Evolutionary conservation across 495 filamentous ascomycete species (phyloP).

Genomic region (Trichoderma reesei): DNA sequence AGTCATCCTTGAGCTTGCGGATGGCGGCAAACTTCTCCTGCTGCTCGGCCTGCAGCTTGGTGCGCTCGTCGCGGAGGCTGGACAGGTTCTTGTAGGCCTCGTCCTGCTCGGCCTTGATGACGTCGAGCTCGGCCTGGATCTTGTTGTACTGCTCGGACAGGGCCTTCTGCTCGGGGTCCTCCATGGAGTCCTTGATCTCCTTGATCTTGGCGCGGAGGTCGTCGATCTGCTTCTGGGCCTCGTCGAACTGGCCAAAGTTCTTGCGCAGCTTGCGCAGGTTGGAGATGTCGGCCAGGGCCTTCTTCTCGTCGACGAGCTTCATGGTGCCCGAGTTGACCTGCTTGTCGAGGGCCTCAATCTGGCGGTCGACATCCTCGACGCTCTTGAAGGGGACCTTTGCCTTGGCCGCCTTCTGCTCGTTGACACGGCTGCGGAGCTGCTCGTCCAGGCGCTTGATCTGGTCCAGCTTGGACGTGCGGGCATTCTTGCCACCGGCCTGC

Average conservation of each 20-base stretch:
- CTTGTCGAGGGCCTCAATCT: constrained; percentile 70
- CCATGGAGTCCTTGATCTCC: constrained; percentile 71
- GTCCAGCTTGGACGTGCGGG: constrained; percentile 63
- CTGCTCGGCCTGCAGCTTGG: constrained; percentile 69
- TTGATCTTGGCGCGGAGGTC: constrained; percentile 75
- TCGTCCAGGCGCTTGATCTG: constrained; percentile 80
- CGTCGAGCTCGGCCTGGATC: constrained; percentile 75
- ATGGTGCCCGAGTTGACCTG: constrained; percentile 77
- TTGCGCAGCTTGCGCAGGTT: constrained; percentile 81
- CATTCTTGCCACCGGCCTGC: constrained; percentile 75
- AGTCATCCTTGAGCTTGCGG: constrained; percentile 76
- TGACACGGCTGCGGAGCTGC: constrained; percentile 67
- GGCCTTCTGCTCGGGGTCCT: constrained; percentile 86
- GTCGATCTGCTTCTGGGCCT: constrained; percentile 74
- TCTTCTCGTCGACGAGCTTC: constrained; percentile 95
- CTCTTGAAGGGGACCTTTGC: constrained; percentile 72
- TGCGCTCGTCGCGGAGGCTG: constrained; percentile 78
- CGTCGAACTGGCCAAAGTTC: constrained; percentile 74
- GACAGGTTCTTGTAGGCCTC: constrained; percentile 77
- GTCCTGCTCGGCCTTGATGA: constrained; percentile 84
- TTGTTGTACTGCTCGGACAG: constrained; percentile 73
- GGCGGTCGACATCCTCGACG: constrained; percentile 73
- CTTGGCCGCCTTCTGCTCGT: constrained; percentile 74
- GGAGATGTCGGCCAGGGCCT: constrained; percentile 72
- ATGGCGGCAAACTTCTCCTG: constrained; percentile 72